A percentile compares a stretch with the other conserved stretches of the same genome.
These are phyloP conservation scores for Diaporthe sp. DNA, from an alignment of 2,329 filamentous ascomycete species.

Conservation along the genomic window DNA sequence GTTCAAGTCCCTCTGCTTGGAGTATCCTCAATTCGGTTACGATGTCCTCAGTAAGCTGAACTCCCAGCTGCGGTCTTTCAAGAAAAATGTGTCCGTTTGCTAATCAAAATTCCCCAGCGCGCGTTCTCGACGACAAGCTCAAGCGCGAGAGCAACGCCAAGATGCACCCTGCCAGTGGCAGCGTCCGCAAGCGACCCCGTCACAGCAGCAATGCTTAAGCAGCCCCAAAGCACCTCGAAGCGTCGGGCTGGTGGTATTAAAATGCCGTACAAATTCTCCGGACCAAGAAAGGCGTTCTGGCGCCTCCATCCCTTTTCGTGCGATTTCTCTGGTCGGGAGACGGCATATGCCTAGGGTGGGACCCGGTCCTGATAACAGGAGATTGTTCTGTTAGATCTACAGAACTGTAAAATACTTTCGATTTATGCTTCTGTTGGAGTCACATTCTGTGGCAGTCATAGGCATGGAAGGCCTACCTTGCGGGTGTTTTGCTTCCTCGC, in stretches of 20 bases:
- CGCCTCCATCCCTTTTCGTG: background rate
- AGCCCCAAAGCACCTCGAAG: background rate
- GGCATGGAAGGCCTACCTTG: background rate
- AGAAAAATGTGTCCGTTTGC: constrained; percentile 7
- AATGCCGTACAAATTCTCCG: background rate
- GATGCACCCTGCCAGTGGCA: constrained; percentile 64
- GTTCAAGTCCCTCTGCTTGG: constrained; percentile 87
- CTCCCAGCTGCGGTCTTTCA: background rate
- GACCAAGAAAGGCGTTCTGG: background rate
- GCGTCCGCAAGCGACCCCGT: constrained; percentile 69
- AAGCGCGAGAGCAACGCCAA: constrained; percentile 74
- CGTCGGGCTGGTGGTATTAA: background rate
- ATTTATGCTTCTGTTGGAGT: constrained; percentile 9
- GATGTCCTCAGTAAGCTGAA: constrained; percentile 82
- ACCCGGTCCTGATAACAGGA: background rate
- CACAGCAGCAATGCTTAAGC: constrained; percentile 55
- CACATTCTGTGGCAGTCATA: background rate
- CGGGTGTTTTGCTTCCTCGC: background rate
- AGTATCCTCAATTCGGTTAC: constrained; percentile 92
- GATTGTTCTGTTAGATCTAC: background rate
- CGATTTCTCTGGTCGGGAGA: background rate
- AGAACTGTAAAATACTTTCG: constrained; percentile 17
- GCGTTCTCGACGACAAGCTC: constrained; percentile 76
- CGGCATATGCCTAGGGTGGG: no score
- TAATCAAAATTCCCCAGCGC: constrained; percentile 58